Conservation (phyloP, 1,139 yeast species). For the Pichia sorboxylosa region DNA sequence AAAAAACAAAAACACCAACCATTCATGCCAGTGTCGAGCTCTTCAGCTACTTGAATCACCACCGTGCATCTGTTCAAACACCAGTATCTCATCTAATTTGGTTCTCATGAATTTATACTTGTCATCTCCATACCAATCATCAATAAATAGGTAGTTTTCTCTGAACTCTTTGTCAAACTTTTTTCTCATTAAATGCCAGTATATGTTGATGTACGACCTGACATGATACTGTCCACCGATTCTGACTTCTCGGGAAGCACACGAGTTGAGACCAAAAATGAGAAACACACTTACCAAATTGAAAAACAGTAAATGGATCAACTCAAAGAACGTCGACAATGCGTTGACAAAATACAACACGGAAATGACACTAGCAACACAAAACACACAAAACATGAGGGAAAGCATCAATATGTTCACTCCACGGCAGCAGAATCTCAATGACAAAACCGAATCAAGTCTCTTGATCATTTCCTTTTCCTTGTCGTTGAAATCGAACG, state of each 20-base stretch:
- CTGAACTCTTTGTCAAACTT: slow-evolving; percentile 1
- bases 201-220: slow-evolving; percentile 4
- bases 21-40: neutral
- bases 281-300: slow-evolving; percentile 4
- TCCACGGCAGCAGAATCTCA: slow-evolving; percentile 2
- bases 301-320: slow-evolving; percentile 9
- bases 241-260: slow-evolving; percentile 11
- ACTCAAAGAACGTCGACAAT: slow-evolving; percentile 4
- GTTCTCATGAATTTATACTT: slow-evolving; percentile 4
- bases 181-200: slow-evolving; percentile 7
- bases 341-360: neutral
- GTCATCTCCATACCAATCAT: slow-evolving; percentile 16
- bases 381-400: neutral
- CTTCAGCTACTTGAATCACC: neutral
- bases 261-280: slow-evolving; percentile 7
- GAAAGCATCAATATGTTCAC: slow-evolving; percentile 4
- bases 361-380: neutral
- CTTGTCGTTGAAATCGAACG: neutral
- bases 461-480: slow-evolving; percentile 3
- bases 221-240: slow-evolving; percentile 6
- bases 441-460: slow-evolving; percentile 2
- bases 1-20: no score
- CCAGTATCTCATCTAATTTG: slow-evolving; percentile 3
- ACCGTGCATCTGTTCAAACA: slow-evolving; percentile 1
- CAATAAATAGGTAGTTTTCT: slow-evolving; percentile 8